phyloP scores from a whole-genome alignment of 345 rosid species.

The Diplotaxis tenuifolia region DNA sequence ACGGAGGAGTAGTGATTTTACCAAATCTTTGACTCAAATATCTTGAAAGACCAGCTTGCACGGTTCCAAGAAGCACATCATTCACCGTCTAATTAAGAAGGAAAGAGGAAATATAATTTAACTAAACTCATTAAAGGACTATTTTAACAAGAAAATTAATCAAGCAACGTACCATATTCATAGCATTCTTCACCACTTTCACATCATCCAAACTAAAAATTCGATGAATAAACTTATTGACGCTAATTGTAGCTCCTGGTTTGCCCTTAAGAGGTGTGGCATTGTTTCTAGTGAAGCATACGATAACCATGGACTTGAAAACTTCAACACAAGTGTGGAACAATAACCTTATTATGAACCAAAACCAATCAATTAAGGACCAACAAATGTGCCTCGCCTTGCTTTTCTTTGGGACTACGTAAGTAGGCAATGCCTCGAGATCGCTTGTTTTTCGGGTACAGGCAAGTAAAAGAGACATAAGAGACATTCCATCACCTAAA shows the following conservation, averaged over 20 bases:
- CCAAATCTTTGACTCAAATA: constrained; percentile 51
- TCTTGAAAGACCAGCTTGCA: constrained; percentile 60
- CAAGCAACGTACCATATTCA: constrained; percentile 16
- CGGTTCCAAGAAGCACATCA: constrained; percentile 54
- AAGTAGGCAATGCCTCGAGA: not conserved
- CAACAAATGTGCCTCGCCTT: not conserved
- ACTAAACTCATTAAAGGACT: not conserved
- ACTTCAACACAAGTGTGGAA: constrained; percentile 57
- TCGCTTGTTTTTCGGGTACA: not conserved
- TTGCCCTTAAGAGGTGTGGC: constrained; percentile 41
- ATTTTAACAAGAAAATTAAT: not conserved
- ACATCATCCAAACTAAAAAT: constrained; percentile 24
- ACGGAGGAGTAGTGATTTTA: too few relatives aligned
- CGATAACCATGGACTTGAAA: constrained; percentile 29
- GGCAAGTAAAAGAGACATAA: not conserved
- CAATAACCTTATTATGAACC: constrained; percentile 38
- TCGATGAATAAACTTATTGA: constrained; percentile 39
- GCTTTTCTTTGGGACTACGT: not conserved
- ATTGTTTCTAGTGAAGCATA: constrained; percentile 36
- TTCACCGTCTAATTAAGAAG: constrained; percentile 31
- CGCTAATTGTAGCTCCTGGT: constrained; percentile 3
- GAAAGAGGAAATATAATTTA: not conserved
- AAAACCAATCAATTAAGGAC: constrained; percentile 25
- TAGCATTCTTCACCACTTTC: constrained; percentile 12
- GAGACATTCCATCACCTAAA: constrained; percentile 6